Conservation (phyloP, 176 grass and related monocot genomes). For the Tillandsia fasciculata region DNA sequence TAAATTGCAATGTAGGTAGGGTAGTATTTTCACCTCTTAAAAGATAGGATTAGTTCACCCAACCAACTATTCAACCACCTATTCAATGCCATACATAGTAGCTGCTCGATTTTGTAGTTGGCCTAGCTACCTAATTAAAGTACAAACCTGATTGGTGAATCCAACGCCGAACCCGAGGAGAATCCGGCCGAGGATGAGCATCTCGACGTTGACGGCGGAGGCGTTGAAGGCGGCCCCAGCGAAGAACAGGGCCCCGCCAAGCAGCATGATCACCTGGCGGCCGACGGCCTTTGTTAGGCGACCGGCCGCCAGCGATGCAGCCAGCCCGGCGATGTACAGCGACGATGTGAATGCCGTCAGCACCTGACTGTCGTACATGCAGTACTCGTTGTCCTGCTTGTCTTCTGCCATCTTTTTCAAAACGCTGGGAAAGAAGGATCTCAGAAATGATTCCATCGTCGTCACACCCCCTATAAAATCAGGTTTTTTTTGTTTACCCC, state of each 20-base stretch:
- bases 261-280: constrained; percentile 49
- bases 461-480: constrained; percentile 41
- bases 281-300: constrained; percentile 51
- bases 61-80: too few relatives aligned
- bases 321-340: constrained; percentile 57
- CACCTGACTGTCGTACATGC: constrained; percentile 61
- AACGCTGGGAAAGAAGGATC: constrained; percentile 51
- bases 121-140: neutral
- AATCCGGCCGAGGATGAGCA: constrained; percentile 75
- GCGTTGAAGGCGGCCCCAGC: constrained; percentile 48
- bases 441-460: constrained; percentile 61
- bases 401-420: constrained; percentile 30
- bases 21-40: too few relatives aligned
- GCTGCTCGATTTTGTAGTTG: neutral
- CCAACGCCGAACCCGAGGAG: constrained; percentile 74
- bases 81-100: too few relatives aligned
- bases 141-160: constrained; percentile 74
- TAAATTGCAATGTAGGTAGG: too few relatives aligned
- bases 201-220: constrained; percentile 52
- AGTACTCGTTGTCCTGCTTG: constrained; percentile 49
- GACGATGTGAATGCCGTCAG: constrained; percentile 83
- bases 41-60: too few relatives aligned
- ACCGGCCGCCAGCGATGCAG: constrained; percentile 46
- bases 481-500: too few relatives aligned
- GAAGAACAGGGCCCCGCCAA: constrained; percentile 63